Evolutionary conservation across 345 rosid genomes (phyloP).

Genomic region (Limnanthes douglasii): DNA sequence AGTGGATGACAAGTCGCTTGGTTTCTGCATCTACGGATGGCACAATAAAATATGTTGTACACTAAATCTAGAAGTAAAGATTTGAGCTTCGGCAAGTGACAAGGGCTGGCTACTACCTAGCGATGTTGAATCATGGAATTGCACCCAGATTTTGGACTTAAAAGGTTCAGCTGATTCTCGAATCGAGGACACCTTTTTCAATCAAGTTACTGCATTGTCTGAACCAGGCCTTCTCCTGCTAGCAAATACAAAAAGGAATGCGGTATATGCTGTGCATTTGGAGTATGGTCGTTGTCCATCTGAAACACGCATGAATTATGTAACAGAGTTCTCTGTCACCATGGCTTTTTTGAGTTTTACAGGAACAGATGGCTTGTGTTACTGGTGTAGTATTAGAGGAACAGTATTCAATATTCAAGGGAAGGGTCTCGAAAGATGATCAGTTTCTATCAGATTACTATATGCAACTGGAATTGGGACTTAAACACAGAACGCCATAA

Average conservation of each 20-base stretch:
- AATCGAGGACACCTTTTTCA: slow-evolving; percentile 59
- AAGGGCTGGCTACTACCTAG: slow-evolving; percentile 75
- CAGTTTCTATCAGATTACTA: too few species aligned
- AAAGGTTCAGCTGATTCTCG: slow-evolving; percentile 51
- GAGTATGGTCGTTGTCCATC: slow-evolving; percentile 74
- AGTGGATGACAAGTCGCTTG: slow-evolving; percentile 71
- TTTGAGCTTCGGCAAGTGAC: slow-evolving; percentile 62
- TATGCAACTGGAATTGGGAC: too few species aligned
- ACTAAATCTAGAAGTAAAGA: slow-evolving; percentile 58
- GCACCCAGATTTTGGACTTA: slow-evolving; percentile 65
- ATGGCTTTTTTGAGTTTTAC: slow-evolving; percentile 92
- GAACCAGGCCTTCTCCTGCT: slow-evolving; percentile 51
- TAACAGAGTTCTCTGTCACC: slow-evolving; percentile 73
- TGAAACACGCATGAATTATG: slow-evolving; percentile 55
- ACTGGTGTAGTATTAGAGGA: too few species aligned
- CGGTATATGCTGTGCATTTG: slow-evolving; percentile 67
- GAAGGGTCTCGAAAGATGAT: too few species aligned
- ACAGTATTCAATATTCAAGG: too few species aligned
- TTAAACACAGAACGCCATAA: too few species aligned
- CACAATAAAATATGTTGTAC: slow-evolving; percentile 89
- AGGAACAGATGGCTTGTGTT: slow-evolving; percentile 58
- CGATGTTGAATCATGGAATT: slow-evolving; percentile 51
- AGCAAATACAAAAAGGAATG: slow-evolving; percentile 87
- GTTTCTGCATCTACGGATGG: slow-evolving; percentile 89
- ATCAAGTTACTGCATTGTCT: slow-evolving; percentile 68